These are phyloP conservation scores for Leishmania gerbilli DNA, from an alignment of 208 protist species.

Conservation along the genomic window DNA sequence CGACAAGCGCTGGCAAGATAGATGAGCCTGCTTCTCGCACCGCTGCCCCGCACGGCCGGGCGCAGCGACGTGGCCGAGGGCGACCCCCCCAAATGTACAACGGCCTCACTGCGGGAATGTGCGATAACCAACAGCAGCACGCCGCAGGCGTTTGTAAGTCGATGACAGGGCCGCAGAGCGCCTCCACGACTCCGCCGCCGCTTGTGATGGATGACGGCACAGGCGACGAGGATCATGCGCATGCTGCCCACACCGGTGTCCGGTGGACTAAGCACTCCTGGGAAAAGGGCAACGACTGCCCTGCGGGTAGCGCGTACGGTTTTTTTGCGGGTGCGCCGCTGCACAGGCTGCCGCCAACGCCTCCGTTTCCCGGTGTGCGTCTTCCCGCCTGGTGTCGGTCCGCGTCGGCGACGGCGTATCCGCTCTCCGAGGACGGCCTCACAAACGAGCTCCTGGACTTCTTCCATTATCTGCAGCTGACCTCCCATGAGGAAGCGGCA, in stretches of 20 bases:
- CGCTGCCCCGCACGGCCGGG: too few species aligned
- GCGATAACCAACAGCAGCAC: background rate
- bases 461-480: slow-evolving; percentile 35
- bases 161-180: background rate
- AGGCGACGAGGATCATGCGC: background rate
- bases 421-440: slow-evolving; percentile 40
- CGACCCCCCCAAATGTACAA: background rate
- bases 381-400: slow-evolving; percentile 22
- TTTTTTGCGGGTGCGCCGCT: background rate
- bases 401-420: slow-evolving; percentile 20
- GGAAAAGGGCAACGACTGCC: background rate
- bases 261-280: background rate
- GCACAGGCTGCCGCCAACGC: background rate
- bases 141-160: background rate
- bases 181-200: background rate
- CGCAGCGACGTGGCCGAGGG: background rate
- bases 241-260: background rate
- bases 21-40: background rate
- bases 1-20: background rate
- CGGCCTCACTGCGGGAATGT: background rate
- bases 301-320: background rate
- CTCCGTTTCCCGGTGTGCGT: slow-evolving; percentile 1
- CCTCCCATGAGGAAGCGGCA: slow-evolving; percentile 19
- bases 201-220: too few species aligned
- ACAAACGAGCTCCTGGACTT: slow-evolving; percentile 56